Evolutionary conservation across 164 flowering plant species (phyloP).

Genomic region (Umbilicus rupestris): DNA sequence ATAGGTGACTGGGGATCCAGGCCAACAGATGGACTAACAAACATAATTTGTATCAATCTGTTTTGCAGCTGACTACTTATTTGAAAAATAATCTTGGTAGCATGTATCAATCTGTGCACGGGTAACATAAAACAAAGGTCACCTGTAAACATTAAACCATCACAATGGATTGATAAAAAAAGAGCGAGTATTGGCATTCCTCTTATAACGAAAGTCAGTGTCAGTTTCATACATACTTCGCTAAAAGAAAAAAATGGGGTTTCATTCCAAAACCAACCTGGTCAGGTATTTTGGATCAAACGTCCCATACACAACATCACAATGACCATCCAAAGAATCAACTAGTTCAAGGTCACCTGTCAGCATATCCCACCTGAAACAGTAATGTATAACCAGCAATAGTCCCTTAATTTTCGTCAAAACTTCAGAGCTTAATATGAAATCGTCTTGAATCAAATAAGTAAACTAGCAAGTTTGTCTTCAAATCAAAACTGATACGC

Average conservation of each 20-base stretch:
- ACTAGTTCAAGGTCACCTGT: conserved; percentile 75
- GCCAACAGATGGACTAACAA: no score
- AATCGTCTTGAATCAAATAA: neutral
- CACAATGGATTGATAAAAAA: neutral
- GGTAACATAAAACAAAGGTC: neutral
- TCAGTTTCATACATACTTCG: neutral
- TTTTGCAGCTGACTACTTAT: neutral
- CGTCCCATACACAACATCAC: conserved; percentile 76
- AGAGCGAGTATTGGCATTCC: neutral
- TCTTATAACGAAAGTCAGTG: neutral
- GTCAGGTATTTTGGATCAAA: conserved; percentile 55
- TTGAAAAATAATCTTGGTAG: neutral
- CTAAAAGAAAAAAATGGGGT: neutral
- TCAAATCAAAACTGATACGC: neutral
- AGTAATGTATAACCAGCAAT: conserved; percentile 6
- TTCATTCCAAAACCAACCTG: conserved; percentile 27
- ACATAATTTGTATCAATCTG: no score
- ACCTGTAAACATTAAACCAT: neutral
- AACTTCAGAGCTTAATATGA: neutral
- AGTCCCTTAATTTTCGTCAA: neutral
- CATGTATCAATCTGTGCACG: neutral
- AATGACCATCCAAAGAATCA: conserved; percentile 72
- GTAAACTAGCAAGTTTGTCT: neutral
- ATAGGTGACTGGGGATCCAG: no score
- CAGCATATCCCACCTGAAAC: conserved; percentile 86